Evolutionary conservation across 2,329 filamentous ascomycete species (phyloP), one percentile per base, ranked within the genome.

Genomic region (Colletotrichum sp.): DNA sequence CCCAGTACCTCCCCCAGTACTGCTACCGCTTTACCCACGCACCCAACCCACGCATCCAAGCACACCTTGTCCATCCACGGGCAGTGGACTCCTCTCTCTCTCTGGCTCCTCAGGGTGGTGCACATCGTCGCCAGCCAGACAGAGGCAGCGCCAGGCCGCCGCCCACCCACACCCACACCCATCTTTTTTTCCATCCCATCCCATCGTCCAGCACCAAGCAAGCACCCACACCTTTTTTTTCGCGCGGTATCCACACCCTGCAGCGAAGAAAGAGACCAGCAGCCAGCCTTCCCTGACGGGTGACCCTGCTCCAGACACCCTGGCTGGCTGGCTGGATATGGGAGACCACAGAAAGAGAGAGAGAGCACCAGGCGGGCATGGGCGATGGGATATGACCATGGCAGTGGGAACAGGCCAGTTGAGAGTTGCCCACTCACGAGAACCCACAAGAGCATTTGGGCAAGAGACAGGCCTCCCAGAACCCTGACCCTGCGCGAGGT

Each of bases 261-360:
- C 63, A 76, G 32, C 63, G 63, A 52, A 75, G 44, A 75, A 34
- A 63, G 69, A 34, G 62, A 64, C 69, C 55, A 73, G 68, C 44
- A 57, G 70, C 73, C 69, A 76, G 73, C 69, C 72, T 75, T 63
- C 69, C 69, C 39, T 75, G 72, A 75, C 63, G 69, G 69, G 69
- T 72, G 72, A 75, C 72, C 69, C 69, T 75, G 52, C 55, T 44
- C 69, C 69, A 57, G 62, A 72, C 72, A 72, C 39, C 62, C n/a
- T n/a, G n/a, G n/a, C 60, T 62, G 24, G 55, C 39, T 36, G 18
- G 67, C 67, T 70, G 36, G 32, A 62, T 7, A 49, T 39, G 60
- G 55, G 57, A 32, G 44, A 52, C 30, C 39, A 44, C 39, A 44
- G 7, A n/a, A 8, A 44, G 39, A 44, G 24, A 24, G 16, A 18